phyloP scores from a whole-genome alignment of 352 stramenopile genomes.

The Globisporangium paddicum region DNA sequence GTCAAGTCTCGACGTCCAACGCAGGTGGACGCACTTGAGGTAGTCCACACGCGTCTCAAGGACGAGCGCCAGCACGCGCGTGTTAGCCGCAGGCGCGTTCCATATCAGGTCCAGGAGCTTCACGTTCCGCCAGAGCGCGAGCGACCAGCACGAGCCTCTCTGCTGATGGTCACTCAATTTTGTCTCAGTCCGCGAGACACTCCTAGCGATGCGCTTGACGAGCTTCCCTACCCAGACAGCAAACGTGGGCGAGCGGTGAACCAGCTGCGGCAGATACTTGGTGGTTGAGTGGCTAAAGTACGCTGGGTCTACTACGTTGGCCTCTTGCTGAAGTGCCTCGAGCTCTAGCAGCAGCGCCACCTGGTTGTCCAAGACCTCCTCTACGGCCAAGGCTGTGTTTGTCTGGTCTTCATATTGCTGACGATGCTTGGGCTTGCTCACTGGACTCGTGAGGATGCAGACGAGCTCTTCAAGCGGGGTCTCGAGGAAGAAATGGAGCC shows the following conservation, averaged over 20 bases:
- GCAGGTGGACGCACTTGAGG: conserved; percentile 34
- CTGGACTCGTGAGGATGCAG: conserved; percentile 9
- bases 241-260: conserved; percentile 18
- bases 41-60: conserved; percentile 30
- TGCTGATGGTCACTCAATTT: conserved; percentile 10
- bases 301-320: conserved; percentile 13
- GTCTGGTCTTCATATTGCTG: neutral
- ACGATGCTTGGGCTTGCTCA: neutral
- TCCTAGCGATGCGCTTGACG: conserved; percentile 39
- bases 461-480: conserved; percentile 10
- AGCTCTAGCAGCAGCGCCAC: conserved; percentile 43
- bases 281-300: conserved; percentile 15
- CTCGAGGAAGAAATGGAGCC: conserved; percentile 21
- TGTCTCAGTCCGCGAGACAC: conserved; percentile 12
- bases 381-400: conserved; percentile 10
- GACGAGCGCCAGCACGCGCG: conserved; percentile 23
- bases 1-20: neutral
- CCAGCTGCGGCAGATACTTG: conserved; percentile 16
- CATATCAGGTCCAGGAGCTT: conserved; percentile 36
- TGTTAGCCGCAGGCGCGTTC: conserved; percentile 5
- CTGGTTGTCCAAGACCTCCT: conserved; percentile 48
- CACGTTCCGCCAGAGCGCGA: conserved; percentile 47
- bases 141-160: conserved; percentile 19
- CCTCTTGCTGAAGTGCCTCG: conserved; percentile 24
- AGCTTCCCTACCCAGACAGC: conserved; percentile 30